These are phyloP conservation scores for Venturia carpophila DNA, from an alignment of 2,329 filamentous ascomycete genomes.

Conservation along the genomic window DNA sequence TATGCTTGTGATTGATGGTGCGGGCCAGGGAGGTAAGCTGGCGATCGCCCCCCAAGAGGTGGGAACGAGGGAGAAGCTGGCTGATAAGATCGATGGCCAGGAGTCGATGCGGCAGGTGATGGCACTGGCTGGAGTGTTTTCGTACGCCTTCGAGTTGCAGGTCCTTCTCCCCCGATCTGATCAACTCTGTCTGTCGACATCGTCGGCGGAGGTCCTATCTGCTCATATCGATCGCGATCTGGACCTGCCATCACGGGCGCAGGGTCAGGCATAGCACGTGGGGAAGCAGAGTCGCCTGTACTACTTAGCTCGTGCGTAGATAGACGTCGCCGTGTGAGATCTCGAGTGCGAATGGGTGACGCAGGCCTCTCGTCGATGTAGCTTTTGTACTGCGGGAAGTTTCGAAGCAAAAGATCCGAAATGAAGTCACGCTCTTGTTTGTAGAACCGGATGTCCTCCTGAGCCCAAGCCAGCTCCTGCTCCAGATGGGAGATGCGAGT, in stretches of 20 bases:
- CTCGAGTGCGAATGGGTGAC: constrained; percentile 1
- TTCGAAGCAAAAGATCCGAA: background rate
- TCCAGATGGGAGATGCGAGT: constrained; percentile 62
- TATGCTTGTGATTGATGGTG: background rate
- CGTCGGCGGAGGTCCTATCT: background rate
- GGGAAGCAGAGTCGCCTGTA: background rate
- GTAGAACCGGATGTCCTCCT: constrained; percentile 65
- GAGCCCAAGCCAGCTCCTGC: constrained; percentile 58
- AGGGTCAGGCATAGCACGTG: background rate
- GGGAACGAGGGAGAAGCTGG: constrained; percentile 4
- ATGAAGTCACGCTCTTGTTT: constrained; percentile 49
- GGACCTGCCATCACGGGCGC: background rate
- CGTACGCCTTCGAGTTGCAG: constrained; percentile 17
- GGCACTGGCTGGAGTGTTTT: constrained; percentile 2
- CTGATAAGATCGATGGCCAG: constrained; percentile 16
- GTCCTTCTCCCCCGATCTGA: constrained; percentile 3
- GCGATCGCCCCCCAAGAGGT: background rate
- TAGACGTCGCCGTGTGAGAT: background rate
- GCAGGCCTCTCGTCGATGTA: constrained; percentile 6
- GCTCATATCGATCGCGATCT: constrained; percentile 3
- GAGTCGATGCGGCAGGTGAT: constrained; percentile 18
- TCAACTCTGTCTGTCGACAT: background rate
- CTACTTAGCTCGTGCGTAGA: background rate
- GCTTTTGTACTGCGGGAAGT: constrained; percentile 15
- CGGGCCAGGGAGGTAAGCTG: background rate